Base-by-base conservation (phyloP, 225 moss, liverwort and hornwort species). In the Marchantia polymorpha region DNA sequence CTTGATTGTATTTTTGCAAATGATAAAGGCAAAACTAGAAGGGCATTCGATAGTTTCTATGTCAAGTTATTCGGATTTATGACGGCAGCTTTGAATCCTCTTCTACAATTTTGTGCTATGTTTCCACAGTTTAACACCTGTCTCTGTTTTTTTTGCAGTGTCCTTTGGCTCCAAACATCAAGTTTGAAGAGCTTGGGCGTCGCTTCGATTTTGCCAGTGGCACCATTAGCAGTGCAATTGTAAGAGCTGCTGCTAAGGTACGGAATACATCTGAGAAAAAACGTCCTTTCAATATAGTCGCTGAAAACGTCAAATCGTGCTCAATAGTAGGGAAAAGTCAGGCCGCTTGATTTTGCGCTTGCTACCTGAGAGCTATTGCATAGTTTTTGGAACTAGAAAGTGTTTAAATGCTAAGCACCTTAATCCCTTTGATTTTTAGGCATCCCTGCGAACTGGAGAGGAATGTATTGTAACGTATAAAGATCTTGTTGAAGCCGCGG, bases 141-240 rank as follows among this genome's bases (percentile, higher is more conserved):
- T 39, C 7, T 20, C n/a, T 59, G n/a, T 53, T 55, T 53, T 31
- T 20, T 19, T 20, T 55, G 8, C 10, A 90, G 88, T 88, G 88
- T 72, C 88, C 88, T 16, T 14, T 85, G 51, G 83, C 83, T 72
- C 55, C 82, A 10, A 81, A 74, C 31, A 85, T 90, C 56, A 82
- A 88, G 39, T 90, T 81, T 77, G 87, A 87, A 22, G 88, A 87
- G 83, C 87, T 90, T 69, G 90, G 88, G 55, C 83, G 87, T 12
- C 87, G 86, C 59, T 90, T 87, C 20, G 90, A 90, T 80, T 88
- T 90, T 61, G 85, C 85, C 48, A 90, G 88, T 80, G 85, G 88
- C 50, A 85, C 83, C 5, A 90, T 88, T 52, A 88, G 90, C 80
- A 88, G 87, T 90, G 86, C 88, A 9, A 83, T 90, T 72, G 87